These are phyloP conservation scores for Triticum urartu DNA, from an alignment of 176 grass and related monocot genomes.

Conservation along the genomic window DNA sequence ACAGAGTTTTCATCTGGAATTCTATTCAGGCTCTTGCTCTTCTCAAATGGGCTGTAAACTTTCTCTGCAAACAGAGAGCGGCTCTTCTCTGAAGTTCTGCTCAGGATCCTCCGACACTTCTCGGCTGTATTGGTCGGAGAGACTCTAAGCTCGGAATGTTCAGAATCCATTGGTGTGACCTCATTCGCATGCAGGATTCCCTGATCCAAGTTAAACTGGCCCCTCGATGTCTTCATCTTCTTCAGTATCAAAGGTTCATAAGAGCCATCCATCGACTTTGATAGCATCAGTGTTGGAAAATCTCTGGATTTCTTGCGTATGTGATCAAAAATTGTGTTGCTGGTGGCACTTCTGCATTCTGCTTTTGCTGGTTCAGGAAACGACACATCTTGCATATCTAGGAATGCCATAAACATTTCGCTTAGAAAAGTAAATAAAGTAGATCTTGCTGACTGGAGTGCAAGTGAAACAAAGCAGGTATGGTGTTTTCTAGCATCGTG, in stretches of 20 bases:
- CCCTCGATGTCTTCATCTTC: conserved; percentile 40
- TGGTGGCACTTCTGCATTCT: conserved; percentile 45
- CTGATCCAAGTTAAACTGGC: conserved; percentile 43
- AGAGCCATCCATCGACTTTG: conserved; percentile 69
- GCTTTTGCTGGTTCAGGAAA: conserved; percentile 38
- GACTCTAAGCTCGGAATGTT: conserved; percentile 22
- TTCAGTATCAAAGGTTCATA: conserved; percentile 67
- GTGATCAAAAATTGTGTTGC: conserved; percentile 69
- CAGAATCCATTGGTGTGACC: conserved; percentile 32
- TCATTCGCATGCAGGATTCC: conserved; percentile 18
- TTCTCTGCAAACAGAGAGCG: conserved; percentile 18
- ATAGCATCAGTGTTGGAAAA: conserved; percentile 58
- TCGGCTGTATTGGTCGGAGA: conserved; percentile 42
- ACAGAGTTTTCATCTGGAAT: conserved; percentile 22
- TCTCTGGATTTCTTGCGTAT: conserved; percentile 84
- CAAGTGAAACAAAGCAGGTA: conserved; percentile 22
- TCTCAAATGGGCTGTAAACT: conserved; percentile 18
- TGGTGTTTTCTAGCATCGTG: not conserved
- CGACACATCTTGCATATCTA: conserved; percentile 38
- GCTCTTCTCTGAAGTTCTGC: conserved; percentile 24
- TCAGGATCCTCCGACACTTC: conserved; percentile 29
- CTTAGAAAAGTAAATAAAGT: conserved; percentile 23
- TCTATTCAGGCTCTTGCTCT: conserved; percentile 29
- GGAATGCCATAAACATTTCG: conserved; percentile 6
- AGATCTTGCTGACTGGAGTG: not conserved